These are phyloP conservation scores for Reutealis trisperma DNA, from an alignment of 345 rosid genomes.

Conservation along the genomic window DNA sequence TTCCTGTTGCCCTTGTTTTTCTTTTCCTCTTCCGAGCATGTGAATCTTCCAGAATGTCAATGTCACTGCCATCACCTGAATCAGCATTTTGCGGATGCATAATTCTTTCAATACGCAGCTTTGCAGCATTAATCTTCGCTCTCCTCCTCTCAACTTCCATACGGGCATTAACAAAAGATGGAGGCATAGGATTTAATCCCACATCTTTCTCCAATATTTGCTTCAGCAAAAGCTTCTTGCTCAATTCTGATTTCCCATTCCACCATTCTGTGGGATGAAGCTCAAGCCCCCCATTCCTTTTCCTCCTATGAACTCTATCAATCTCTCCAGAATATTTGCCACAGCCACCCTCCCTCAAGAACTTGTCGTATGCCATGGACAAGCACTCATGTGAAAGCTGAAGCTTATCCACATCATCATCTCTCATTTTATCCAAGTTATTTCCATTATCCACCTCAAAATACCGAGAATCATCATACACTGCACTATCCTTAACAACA, in stretches of 20 bases:
- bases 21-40: conserved; percentile 43
- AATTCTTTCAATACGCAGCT: conserved; percentile 51
- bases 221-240: conserved; percentile 67
- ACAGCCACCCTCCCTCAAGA: conserved; percentile 30
- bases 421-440: conserved; percentile 2
- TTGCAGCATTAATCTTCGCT: conserved; percentile 66
- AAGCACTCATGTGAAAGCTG: conserved; percentile 53
- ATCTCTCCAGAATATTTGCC: conserved; percentile 11
- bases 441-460: conserved; percentile 32
- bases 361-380: conserved; percentile 43
- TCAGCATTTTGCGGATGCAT: conserved; percentile 42
- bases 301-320: conserved; percentile 15
- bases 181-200: conserved; percentile 67
- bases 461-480: conserved; percentile 31
- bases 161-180: conserved; percentile 58
- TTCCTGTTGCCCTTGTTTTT: conserved; percentile 36
- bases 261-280: conserved; percentile 60
- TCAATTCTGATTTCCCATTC: conserved; percentile 69
- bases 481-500: conserved; percentile 21
- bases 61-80: conserved; percentile 13
- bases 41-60: conserved; percentile 11
- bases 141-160: conserved; percentile 51
- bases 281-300: conserved; percentile 22
- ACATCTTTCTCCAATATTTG: conserved; percentile 70
- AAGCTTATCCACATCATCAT: conserved; percentile 26